Evolutionary conservation across 176 grass and related monocot species (phyloP).

Genomic region (Bromus sterilis): DNA sequence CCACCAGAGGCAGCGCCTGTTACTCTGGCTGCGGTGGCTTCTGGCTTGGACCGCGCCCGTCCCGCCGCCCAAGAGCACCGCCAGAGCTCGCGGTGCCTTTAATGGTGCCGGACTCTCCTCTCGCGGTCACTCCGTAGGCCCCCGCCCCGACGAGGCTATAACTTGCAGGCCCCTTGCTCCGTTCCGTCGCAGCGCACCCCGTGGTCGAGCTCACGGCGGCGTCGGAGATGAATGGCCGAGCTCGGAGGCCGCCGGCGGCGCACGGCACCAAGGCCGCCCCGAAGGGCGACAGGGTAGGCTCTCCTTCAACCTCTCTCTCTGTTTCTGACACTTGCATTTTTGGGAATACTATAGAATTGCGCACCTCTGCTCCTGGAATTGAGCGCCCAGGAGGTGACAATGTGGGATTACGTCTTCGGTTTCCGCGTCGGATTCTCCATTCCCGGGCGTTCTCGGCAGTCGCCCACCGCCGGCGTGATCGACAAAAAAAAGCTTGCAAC

Average conservation of each 20-base stretch:
- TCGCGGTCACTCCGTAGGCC: constrained; percentile 1
- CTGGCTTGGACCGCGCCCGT: constrained; percentile 10
- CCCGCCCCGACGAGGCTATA: neutral
- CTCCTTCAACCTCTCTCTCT: constrained; percentile 12
- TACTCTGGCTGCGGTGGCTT: constrained; percentile 11
- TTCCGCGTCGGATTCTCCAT: neutral
- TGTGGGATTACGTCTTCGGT: neutral
- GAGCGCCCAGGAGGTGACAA: constrained; percentile 23
- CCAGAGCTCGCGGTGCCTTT: constrained; percentile 7
- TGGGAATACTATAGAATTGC: neutral
- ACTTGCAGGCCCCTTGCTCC: neutral
- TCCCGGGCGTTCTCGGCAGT: neutral
- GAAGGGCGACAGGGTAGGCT: constrained; percentile 66
- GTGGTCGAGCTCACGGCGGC: neutral
- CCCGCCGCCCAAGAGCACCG: neutral
- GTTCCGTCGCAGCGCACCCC: neutral
- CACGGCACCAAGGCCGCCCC: constrained; percentile 5
- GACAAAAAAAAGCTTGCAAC: neutral
- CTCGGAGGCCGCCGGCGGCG: constrained; percentile 10
- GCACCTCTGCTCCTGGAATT: constrained; percentile 35
- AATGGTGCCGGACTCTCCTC: constrained; percentile 5
- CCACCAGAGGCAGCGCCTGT: neutral
- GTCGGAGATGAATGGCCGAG: constrained; percentile 34
- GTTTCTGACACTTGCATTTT: constrained; percentile 4
- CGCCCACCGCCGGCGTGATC: neutral